Evolutionary conservation across 1,284 basidiomycete species (phyloP).

Genomic region (Rhizoctonia solani): DNA sequence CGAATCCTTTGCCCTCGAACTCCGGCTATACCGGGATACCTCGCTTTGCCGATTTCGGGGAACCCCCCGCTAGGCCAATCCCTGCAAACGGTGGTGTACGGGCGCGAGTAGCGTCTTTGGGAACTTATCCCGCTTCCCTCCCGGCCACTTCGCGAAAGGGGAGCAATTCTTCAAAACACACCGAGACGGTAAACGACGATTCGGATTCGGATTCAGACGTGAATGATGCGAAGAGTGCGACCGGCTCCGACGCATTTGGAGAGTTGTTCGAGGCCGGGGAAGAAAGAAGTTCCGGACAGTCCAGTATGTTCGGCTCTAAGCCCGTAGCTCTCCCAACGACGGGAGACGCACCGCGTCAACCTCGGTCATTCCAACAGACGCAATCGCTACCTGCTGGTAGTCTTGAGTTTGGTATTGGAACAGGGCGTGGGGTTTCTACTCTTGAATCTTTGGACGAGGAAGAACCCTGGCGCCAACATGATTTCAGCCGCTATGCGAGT

Average conservation of each 20-base stretch:
- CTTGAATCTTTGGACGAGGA: constrained; percentile 24
- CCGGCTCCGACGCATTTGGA: background rate
- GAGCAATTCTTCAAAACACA: background rate
- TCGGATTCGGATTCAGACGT: constrained; percentile 24
- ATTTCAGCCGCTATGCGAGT: constrained; percentile 14
- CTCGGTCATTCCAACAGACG: constrained; percentile 19
- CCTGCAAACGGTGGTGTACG: constrained; percentile 10
- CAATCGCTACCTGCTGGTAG: constrained; percentile 31
- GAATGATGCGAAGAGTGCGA: constrained; percentile 2
- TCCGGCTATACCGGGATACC: background rate
- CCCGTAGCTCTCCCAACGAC: background rate
- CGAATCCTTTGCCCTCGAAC: background rate
- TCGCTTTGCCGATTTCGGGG: constrained; percentile 32
- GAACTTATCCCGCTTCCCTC: constrained; percentile 1
- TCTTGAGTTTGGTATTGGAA: constrained; percentile 11
- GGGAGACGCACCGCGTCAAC: background rate
- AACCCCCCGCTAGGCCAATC: background rate
- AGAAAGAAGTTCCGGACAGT: constrained; percentile 5
- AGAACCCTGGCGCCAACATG: constrained; percentile 29
- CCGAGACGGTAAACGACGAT: background rate
- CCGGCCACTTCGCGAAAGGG: background rate
- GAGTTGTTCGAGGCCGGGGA: constrained; percentile 29
- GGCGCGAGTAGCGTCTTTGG: constrained; percentile 21
- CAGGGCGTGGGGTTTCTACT: background rate
- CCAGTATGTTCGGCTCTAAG: constrained; percentile 24